A percentile compares a stretch with the other conserved stretches of the same genome.
These are phyloP conservation scores for Rhizophagus prolifer DNA, from an alignment of 192 early-diverging fungal genomes.

Conservation along the genomic window DNA sequence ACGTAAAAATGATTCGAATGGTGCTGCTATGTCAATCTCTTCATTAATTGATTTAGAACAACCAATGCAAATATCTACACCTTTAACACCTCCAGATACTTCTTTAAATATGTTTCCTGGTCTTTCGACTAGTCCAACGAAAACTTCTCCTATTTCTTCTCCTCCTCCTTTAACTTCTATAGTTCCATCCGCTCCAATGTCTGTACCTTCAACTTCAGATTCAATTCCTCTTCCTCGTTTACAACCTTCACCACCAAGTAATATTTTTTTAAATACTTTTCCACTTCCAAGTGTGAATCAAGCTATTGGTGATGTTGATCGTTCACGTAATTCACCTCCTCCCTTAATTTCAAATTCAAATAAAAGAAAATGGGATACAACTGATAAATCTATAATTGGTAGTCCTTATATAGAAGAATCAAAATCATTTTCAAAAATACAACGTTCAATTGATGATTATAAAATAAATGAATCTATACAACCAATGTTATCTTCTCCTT, in stretches of 20 bases:
- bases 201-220: slow-evolving; percentile 14
- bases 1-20: neutral
- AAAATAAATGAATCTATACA: slow-evolving; percentile 21
- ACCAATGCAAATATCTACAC: slow-evolving; percentile 1
- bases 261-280: slow-evolving; percentile 12
- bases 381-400: slow-evolving; percentile 31
- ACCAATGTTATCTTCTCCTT: neutral
- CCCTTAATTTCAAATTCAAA: slow-evolving; percentile 13
- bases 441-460: slow-evolving; percentile 44
- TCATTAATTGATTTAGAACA: slow-evolving; percentile 22
- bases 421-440: slow-evolving; percentile 46
- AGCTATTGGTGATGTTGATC: slow-evolving; percentile 28
- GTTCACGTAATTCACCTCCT: slow-evolving; percentile 9
- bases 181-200: slow-evolving; percentile 22
- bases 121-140: neutral
- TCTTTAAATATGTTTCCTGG: neutral
- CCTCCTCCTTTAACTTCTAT: neutral
- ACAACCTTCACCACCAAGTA: slow-evolving; percentile 18
- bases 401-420: slow-evolving; percentile 39
- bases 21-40: slow-evolving; percentile 16
- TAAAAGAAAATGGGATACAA: slow-evolving; percentile 26
- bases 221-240: slow-evolving; percentile 23
- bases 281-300: slow-evolving; percentile 25
- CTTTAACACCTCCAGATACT: slow-evolving; percentile 21
- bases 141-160: neutral